These are phyloP conservation scores for Cladophialophora carrionii DNA, from an alignment of 2,329 filamentous ascomycete species.

Conservation along the genomic window DNA sequence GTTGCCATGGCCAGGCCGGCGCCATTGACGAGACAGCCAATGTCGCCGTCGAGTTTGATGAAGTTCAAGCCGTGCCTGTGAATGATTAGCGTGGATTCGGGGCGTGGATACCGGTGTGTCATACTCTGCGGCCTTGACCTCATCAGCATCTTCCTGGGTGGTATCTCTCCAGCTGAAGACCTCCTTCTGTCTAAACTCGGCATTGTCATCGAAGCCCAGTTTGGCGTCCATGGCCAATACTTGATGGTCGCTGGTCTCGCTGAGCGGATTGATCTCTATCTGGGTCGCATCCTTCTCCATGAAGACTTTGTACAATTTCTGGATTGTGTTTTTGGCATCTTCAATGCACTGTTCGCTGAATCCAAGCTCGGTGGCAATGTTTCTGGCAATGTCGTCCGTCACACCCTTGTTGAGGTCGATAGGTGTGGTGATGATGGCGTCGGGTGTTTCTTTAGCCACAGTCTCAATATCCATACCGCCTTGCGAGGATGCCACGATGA, in stretches of 20 bases:
- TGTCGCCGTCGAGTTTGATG: conserved; percentile 99
- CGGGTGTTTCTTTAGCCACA: conserved; percentile 95
- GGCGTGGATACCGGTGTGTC: conserved; percentile 27
- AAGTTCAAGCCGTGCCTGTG: conserved; percentile 80
- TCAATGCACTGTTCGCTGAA: conserved; percentile 98
- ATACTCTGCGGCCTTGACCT: conserved; percentile 92
- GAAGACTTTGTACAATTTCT: conserved; percentile 99
- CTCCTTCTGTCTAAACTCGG: conserved; percentile 97
- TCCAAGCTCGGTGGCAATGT: conserved; percentile 87
- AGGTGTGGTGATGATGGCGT: conserved; percentile 90
- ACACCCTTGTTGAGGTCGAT: conserved; percentile 94
- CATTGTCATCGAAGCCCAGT: conserved; percentile 98
- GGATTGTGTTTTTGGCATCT: conserved; percentile 92
- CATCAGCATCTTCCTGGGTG: conserved; percentile 93
- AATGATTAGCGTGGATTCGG: not conserved
- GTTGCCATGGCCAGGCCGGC: conserved; percentile 99
- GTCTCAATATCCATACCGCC: conserved; percentile 99
- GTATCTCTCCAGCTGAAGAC: conserved; percentile 92
- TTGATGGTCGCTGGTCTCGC: conserved; percentile 96
- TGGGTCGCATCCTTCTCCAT: conserved; percentile 97
- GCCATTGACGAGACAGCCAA: conserved; percentile 93
- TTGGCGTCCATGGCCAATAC: conserved; percentile 99
- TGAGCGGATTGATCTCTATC: conserved; percentile 99
- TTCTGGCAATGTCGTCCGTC: conserved; percentile 89
- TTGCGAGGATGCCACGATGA: conserved; percentile 97